A percentile compares a stretch with the other conserved stretches of the same genome.
These are phyloP conservation scores for Boehmeria nivea DNA, from an alignment of 306 rosid genomes.

Conservation along the genomic window DNA sequence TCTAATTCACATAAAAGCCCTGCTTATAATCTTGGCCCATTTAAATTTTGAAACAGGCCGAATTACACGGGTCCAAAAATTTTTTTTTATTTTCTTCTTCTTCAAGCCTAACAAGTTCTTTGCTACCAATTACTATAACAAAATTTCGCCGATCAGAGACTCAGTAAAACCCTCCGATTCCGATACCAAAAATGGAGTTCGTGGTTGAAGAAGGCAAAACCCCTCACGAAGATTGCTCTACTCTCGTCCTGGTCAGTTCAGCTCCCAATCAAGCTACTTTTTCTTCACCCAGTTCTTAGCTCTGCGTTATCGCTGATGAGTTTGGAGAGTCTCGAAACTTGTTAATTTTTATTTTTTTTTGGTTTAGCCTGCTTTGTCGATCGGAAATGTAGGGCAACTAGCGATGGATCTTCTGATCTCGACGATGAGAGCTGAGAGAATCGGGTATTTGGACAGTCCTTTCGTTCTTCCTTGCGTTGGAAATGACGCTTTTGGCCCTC, in stretches of 20 bases:
- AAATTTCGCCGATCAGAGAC: slow-evolving; percentile 1
- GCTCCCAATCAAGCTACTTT: too few species aligned
- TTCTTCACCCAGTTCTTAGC: neutral
- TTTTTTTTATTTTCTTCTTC: slow-evolving; percentile 13
- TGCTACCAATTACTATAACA: neutral
- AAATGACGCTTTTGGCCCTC: slow-evolving; percentile 78
- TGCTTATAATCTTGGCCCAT: neutral
- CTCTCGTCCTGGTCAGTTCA: slow-evolving; percentile 66
- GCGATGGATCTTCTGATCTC: slow-evolving; percentile 72
- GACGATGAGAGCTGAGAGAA: slow-evolving; percentile 56
- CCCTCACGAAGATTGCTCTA: slow-evolving; percentile 44
- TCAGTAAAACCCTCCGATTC: neutral
- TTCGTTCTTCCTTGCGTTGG: slow-evolving; percentile 85
- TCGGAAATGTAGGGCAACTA: slow-evolving; percentile 90
- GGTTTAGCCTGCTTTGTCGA: slow-evolving; percentile 70
- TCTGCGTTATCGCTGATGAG: neutral
- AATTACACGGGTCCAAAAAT: neutral
- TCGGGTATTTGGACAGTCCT: slow-evolving; percentile 78
- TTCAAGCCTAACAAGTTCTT: slow-evolving; percentile 15
- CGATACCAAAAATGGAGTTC: slow-evolving; percentile 45
- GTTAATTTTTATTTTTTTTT: neutral
- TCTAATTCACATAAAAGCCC: too few species aligned
- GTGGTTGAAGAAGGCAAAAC: slow-evolving; percentile 52
- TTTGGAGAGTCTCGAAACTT: too few species aligned
- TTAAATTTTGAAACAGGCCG: neutral